Conservation (phyloP, 75 land plant species). For the Chamaecyparis obtusa region DNA sequence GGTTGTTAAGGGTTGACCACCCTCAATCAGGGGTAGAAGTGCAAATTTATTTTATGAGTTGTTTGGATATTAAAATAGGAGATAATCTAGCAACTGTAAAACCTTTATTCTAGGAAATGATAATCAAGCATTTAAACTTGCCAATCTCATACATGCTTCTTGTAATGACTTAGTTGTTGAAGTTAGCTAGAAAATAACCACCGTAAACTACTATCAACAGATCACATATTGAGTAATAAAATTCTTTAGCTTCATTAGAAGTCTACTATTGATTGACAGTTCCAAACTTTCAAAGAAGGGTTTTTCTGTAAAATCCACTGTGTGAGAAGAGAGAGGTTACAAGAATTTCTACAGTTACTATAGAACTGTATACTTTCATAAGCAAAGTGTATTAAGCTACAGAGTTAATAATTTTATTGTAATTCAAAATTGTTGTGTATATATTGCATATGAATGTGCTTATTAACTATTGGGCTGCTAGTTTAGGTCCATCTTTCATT, state of each 20-base stretch:
- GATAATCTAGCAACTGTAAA: not conserved
- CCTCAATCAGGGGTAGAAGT: not conserved
- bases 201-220: not conserved
- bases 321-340: no score
- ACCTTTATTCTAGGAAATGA: not conserved
- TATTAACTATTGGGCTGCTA: no score
- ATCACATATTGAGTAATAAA: not conserved
- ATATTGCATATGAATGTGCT: no score
- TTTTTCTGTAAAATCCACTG: no score
- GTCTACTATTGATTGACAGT: not conserved
- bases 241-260: not conserved
- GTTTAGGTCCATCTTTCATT: no score
- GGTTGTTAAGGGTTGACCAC: not conserved
- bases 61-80: not conserved
- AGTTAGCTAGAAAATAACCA: not conserved
- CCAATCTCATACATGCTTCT: not conserved
- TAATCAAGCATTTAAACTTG: not conserved
- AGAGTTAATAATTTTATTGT: no score
- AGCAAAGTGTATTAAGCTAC: no score
- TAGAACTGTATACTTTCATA: no score
- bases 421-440: no score
- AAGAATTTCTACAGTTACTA: no score
- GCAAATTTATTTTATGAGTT: not conserved
- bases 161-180: not conserved
- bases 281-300: not conserved